Evolutionary conservation across 352 stramenopile genomes (phyloP), one percentile per base, ranked within the genome.

Genomic region (Albugo laibachii): DNA sequence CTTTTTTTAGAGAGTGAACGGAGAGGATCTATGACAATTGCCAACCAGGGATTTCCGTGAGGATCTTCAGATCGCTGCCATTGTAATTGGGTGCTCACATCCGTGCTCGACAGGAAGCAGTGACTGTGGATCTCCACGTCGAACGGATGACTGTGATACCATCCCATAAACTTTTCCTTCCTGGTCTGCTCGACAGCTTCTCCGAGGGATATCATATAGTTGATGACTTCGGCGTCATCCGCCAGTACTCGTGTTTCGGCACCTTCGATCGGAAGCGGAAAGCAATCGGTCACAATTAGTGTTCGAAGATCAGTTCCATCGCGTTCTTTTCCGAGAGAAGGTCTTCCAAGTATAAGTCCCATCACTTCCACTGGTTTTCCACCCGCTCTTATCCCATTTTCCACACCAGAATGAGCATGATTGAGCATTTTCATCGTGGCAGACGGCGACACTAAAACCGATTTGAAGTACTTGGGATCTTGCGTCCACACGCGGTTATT

Each of bases 101-200:
- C 95, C 11, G 93, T 99, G 41, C 83, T 83, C 46, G 81, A 97
- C 16, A 99, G 66, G 62, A 98, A 99, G 67, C 94, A 99, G 62
- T 99, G 93, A 50, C 72, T 88, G 50, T 82, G 86, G 56, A 98
- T 78, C 50, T 92, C 73, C 6, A 98, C 80, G 59, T 99, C 95
- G 57, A 99, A 99, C 5, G 95, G 95, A 55, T 99, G 95, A 54
- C 83, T 96, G 63, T 99, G 95, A 71, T 99, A 99, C 95, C 95
- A 99, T 48, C 95, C 95, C 86, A 97, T 97, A 57, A 99, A 98
- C 48, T 93, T 92, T 59, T 98, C 93, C 47, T 96, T 94, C 37
- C 92, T 80, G 2, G 89, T 97, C 51, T 75, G 58, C 61, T 97
- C 93, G 31, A 97, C 62, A 5, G 77, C 78, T 61, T 99, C 95